Conservation (phyloP, 1,139 yeast species). For the Lodderomyces oxycetoniae region DNA sequence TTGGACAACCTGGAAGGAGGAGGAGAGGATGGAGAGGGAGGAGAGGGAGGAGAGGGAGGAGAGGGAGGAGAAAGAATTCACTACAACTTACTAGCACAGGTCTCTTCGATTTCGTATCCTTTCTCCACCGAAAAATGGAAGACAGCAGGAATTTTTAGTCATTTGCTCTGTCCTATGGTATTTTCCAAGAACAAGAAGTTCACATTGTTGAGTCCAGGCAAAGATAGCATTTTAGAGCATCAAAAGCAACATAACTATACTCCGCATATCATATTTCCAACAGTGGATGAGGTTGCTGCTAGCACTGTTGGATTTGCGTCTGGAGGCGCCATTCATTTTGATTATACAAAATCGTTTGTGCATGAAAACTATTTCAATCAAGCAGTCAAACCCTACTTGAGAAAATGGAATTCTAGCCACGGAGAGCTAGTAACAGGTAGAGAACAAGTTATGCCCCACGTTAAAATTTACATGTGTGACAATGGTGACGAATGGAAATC, state of each 20-base stretch:
- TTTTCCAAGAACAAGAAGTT: conserved; percentile 18
- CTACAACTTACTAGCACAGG: conserved; percentile 47
- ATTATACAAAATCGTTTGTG: conserved; percentile 23
- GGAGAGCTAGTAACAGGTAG: conserved; percentile 21
- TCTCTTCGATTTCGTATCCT: conserved; percentile 59
- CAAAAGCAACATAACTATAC: conserved; percentile 26
- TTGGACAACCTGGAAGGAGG: conserved; percentile 14
- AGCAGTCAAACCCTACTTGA: conserved; percentile 32
- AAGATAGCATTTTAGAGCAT: conserved; percentile 22
- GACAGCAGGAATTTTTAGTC: conserved; percentile 50
- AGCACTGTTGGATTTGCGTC: conserved; percentile 44
- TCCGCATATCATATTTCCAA: conserved; percentile 53
- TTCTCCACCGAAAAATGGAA: conserved; percentile 26
- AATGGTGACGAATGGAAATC: conserved; percentile 46
- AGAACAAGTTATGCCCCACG: conserved; percentile 36
- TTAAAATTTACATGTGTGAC: conserved; percentile 38
- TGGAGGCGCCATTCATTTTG: conserved; percentile 55
- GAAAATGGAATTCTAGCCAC: conserved; percentile 24
- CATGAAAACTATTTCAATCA: conserved; percentile 28
- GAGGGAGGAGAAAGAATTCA: conserved; percentile 6
- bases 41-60: conserved; percentile 1
- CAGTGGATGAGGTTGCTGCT: conserved; percentile 42
- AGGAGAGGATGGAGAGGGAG: conserved; percentile 3
- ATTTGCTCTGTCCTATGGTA: conserved; percentile 47
- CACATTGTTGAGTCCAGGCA: conserved; percentile 28